Conservation (phyloP, 1,284 basidiomycete species). For the Ustilago sp. region DNA sequence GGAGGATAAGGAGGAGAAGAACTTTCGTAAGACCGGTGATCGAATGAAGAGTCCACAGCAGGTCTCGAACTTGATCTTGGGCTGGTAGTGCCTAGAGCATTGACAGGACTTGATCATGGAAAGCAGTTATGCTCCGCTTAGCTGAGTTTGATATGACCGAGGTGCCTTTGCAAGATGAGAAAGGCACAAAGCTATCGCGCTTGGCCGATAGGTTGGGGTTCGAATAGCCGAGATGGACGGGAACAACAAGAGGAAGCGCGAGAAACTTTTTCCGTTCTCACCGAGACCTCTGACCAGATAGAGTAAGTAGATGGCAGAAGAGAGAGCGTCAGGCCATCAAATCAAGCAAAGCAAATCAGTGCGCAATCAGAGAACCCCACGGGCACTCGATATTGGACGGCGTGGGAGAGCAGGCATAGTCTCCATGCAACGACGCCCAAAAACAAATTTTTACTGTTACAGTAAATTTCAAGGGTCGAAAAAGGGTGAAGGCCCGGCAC, state of each 20-base stretch:
- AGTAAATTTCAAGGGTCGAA: neutral
- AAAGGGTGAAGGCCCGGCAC: neutral
- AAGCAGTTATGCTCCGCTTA: neutral
- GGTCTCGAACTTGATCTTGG: no score
- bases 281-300: neutral
- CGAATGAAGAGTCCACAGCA: no score
- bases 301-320: neutral
- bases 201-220: neutral
- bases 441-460: neutral
- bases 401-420: conserved; percentile 7
- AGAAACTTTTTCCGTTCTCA: neutral
- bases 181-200: neutral
- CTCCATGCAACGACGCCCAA: neutral
- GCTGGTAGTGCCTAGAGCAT: no score
- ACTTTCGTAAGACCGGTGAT: neutral
- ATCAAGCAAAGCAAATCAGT: neutral
- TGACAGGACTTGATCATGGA: no score
- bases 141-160: neutral
- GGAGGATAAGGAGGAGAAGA: neutral
- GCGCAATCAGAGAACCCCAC: conserved; percentile 6
- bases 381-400: conserved; percentile 14
- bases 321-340: neutral
- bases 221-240: neutral
- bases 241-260: neutral
- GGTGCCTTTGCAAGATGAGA: neutral